Evolutionary conservation across 257 asterid genomes (phyloP).

Genomic region (Agastache rugosa): DNA sequence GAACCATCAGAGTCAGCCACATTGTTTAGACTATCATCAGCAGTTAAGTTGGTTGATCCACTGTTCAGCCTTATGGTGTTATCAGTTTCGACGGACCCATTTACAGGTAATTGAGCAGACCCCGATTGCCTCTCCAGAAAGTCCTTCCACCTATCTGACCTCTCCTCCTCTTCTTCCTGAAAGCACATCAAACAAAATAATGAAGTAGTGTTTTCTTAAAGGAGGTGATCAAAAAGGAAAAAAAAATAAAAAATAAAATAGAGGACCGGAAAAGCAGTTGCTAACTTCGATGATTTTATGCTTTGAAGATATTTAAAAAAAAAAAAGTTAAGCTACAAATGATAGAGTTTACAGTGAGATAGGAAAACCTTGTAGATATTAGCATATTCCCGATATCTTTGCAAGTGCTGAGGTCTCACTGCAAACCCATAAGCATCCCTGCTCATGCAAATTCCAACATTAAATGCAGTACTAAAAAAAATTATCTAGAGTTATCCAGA

Average conservation of each 20-base stretch:
- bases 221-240: too few relatives aligned
- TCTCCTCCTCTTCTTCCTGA: constrained; percentile 99
- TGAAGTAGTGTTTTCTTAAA: neutral
- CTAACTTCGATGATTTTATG: neutral
- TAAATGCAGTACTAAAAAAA: constrained; percentile 8
- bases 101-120: constrained; percentile 48
- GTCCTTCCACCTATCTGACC: constrained; percentile 95
- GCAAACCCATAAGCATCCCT: constrained; percentile 99
- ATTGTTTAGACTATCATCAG: constrained; percentile 36
- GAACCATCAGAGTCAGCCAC: constrained; percentile 36
- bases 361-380: constrained; percentile 84
- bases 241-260: neutral
- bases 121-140: constrained; percentile 77
- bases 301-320: neutral
- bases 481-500: neutral
- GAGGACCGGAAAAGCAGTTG: neutral
- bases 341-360: constrained; percentile 23
- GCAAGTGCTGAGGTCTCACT: constrained; percentile 95
- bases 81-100: constrained; percentile 45
- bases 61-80: constrained; percentile 29
- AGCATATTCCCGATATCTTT: constrained; percentile 91
- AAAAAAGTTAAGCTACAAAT: constrained; percentile 14
- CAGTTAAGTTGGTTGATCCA: constrained; percentile 43
- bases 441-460: constrained; percentile 40
- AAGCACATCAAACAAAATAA: constrained; percentile 21